A percentile compares a stretch with the other conserved stretches of the same genome.
Conservation (phyloP, 2,329 filamentous ascomycete genomes). For the Botrytis paeoniae region DNA sequence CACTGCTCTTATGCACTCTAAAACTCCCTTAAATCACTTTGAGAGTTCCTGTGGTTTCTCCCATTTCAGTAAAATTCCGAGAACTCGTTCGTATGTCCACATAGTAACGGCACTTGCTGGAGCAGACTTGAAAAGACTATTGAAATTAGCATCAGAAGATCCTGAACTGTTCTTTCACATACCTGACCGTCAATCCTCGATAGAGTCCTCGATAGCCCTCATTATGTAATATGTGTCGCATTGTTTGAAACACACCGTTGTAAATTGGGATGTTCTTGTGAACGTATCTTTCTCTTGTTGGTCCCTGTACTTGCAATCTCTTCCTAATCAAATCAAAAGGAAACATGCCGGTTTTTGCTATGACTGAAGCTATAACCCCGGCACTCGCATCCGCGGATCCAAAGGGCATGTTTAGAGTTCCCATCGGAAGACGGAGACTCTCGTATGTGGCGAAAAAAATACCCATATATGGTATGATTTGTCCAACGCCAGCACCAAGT, state of each 20-base stretch:
- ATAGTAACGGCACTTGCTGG: constrained; percentile 74
- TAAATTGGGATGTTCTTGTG: constrained; percentile 89
- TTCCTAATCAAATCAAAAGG: constrained; percentile 91
- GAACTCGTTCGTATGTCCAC: constrained; percentile 69
- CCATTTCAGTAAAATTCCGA: constrained; percentile 40
- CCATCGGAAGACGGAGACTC: constrained; percentile 60
- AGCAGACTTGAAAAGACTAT: constrained; percentile 79
- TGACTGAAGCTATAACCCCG: constrained; percentile 72
- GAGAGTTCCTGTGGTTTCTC: constrained; percentile 19
- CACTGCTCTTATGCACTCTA: neutral
- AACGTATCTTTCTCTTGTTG: constrained; percentile 73
- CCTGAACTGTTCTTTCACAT: constrained; percentile 4
- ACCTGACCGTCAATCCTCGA: constrained; percentile 75
- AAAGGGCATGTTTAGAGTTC: constrained; percentile 56
- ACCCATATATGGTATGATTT: constrained; percentile 96
- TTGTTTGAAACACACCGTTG: constrained; percentile 59
- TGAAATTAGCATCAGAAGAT: neutral
- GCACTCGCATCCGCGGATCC: constrained; percentile 81
- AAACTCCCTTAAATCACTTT: neutral
- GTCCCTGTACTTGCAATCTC: constrained; percentile 91
- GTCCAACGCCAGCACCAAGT: constrained; percentile 72
- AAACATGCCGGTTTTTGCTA: constrained; percentile 87
- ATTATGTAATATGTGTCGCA: constrained; percentile 62
- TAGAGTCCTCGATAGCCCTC: constrained; percentile 84
- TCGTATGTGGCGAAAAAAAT: constrained; percentile 93